phyloP scores from a whole-genome alignment of 163 green algal genomes.

The Picocystis sp. region DNA sequence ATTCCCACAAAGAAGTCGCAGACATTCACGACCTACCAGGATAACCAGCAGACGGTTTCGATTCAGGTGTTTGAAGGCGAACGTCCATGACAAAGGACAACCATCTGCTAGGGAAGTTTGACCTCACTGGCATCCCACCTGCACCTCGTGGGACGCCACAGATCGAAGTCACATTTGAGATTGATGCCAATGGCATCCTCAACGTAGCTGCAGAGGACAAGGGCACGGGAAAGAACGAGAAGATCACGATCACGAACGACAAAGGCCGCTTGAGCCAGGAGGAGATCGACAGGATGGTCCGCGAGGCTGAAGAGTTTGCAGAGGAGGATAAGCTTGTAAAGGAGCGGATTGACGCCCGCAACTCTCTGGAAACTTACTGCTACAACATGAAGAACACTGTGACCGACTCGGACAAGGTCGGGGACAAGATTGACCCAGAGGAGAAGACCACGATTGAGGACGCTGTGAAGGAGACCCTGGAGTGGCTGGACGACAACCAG shows the following conservation, averaged over 20 bases:
- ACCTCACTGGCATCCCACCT: constrained; percentile 36
- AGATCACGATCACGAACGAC: constrained; percentile 99
- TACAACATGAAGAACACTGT: constrained; percentile 81
- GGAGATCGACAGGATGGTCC: constrained; percentile 97
- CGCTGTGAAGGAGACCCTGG: constrained; percentile 70
- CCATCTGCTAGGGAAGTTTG: constrained; percentile 94
- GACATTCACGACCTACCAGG: constrained; percentile 96
- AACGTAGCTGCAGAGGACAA: constrained; percentile 96
- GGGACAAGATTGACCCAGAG: constrained; percentile 58
- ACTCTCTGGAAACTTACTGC: constrained; percentile 82
- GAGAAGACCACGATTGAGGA: constrained; percentile 64
- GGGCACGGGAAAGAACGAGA: constrained; percentile 91
- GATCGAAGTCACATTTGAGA: constrained; percentile 61
- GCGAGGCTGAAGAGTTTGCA: constrained; percentile 96
- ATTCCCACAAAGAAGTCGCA: constrained; percentile 98
- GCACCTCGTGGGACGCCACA: constrained; percentile 28
- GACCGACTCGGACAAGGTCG: constrained; percentile 67
- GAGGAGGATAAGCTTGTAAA: constrained; percentile 78
- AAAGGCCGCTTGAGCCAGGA: constrained; percentile 88
- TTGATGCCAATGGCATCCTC: constrained; percentile 98
- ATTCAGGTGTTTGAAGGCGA: constrained; percentile 91
- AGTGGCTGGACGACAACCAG: constrained; percentile 91
- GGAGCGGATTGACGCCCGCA: constrained; percentile 66
- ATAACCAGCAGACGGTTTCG: constrained; percentile 66
- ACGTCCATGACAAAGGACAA: constrained; percentile 97